Base-by-base conservation (phyloP, 2,329 filamentous ascomycete genomes). In the Chaetoscypha palmicola region DNA sequence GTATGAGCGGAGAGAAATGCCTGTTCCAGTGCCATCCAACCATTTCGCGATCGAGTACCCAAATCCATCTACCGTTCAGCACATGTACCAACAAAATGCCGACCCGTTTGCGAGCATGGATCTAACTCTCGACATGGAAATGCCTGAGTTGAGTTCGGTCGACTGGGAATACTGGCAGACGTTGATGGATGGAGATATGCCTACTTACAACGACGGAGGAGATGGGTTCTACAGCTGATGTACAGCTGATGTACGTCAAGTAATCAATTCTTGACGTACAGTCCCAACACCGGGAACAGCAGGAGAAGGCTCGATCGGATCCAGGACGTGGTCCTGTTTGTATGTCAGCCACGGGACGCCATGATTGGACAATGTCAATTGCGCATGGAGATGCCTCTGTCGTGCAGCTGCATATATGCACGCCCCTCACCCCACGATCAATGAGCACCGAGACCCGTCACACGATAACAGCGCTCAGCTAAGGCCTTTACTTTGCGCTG, bases 151-250 rank as follows among this genome's bases (percentile, higher is more conserved):
- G 2, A 53, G 48, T 2, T 50, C 52, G 0, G 43, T 56, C 19
- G 57, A 61, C 23, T 61, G 58, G 58, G 54, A 56, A 22, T 60
- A 61, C 35, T 61, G 58, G 58, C 54, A 59, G 28, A 53, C 52
- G 2, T 43, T 61, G 26, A 52, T 60, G 47, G 54, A 60, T 47
- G 57, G 55, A 3, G 57, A 58, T 39, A 40, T 56, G 17, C 52
- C 56, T 1, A 45, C 51, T 30, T 54, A 48, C 22, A 45, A 35
- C 9, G 46, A 46, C 10, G 41, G 41, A 26, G 31, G 24, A 3
- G 32, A 22, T 36, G 31, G 22, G 3, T 34, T 22, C 20, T 26
- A 24, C 19, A 42, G 14, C 9, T 35, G 9, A 35, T 10, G 7
- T 16, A 26, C n/a, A n/a, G n/a, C n/a, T n/a, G n/a, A n/a, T n/a